Evolutionary conservation across 2,329 filamentous ascomycete genomes (phyloP), one percentile per base, ranked within the genome.

Genomic region (Epichloe coenophiala): DNA sequence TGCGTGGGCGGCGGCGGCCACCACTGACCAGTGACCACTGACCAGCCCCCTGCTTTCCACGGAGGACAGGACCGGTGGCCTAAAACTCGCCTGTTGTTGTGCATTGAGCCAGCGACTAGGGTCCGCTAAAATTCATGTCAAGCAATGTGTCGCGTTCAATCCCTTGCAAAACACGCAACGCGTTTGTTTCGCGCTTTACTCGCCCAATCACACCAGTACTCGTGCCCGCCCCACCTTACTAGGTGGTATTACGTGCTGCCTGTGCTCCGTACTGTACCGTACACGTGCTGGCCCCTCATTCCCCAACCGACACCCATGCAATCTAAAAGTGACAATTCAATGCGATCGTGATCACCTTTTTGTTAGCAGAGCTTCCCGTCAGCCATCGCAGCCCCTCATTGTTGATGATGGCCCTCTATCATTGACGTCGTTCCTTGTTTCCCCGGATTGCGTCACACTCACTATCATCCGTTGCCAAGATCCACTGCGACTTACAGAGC

Each of bases 21-120:
- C 57, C 57, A 57, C 19, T 21, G 19, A 54, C 57, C 57, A 57
- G 51, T 17, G 17, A 54, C 57, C 57, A 57, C 3, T 21, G 19
- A 54, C 57, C 57, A 57, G 51, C 58, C 58, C 57, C 42, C 45
- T 45, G 38, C 48, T 48, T 48, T 41, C 43, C 35, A 15, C 39
- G 21, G n/a, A n/a, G 11, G 23, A 35, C n/a, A 42, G 17, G 17
- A n/a, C 37, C 23, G 21, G 12, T 39, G 9, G 36, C 23, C 15
- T 11, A 43, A 19, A 21, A 15, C n/a, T 48, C 39, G 39, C 39
- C 36, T 40, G 35, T 41, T 42, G 48, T 23, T 19, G 35, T 45
- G 36, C 45, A 17, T 17, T 6, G 13, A 41, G n/a, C 39, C 13
- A 4, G 9, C 3, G 23, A 19, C 36, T 13, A 5, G 13, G 21